phyloP scores from a whole-genome alignment of 2,329 filamentous ascomycete species.

The Botrytis medusae region DNA sequence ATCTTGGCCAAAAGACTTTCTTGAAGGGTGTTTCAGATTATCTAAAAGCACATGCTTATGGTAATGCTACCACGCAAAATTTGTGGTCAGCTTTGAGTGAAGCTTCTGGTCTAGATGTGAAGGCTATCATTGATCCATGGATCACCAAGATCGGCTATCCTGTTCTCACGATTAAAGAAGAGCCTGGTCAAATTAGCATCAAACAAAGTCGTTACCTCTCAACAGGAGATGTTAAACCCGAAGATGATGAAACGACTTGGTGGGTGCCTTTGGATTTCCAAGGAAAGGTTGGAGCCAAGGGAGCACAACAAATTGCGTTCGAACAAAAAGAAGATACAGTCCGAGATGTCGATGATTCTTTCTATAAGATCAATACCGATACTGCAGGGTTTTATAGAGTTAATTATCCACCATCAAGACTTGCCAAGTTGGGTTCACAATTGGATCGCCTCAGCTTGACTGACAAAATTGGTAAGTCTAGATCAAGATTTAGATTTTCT shows the following conservation, averaged over 20 bases:
- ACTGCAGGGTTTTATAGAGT: conserved; percentile 83
- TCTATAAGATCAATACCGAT: conserved; percentile 84
- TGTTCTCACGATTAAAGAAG: conserved; percentile 80
- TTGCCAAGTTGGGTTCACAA: conserved; percentile 76
- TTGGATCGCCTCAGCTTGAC: conserved; percentile 74
- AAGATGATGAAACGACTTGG: conserved; percentile 91
- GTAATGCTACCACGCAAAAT: conserved; percentile 87
- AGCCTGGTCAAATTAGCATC: conserved; percentile 76
- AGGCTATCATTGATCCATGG: conserved; percentile 88
- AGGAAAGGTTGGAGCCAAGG: conserved; percentile 65
- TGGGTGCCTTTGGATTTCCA: conserved; percentile 91
- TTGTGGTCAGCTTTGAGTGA: conserved; percentile 87
- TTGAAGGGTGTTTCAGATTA: conserved; percentile 87
- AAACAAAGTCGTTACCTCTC: conserved; percentile 88
- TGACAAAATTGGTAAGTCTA: conserved; percentile 76
- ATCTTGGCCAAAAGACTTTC: conserved; percentile 86
- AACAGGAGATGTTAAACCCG: conserved; percentile 84
- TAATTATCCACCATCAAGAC: conserved; percentile 53
- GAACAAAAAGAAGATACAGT: conserved; percentile 76
- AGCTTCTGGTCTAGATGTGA: conserved; percentile 83
- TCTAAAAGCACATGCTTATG: conserved; percentile 82
- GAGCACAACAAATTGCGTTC: conserved; percentile 65
- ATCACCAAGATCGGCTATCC: conserved; percentile 95
- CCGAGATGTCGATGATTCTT: conserved; percentile 69
- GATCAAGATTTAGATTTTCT: not conserved